These are phyloP conservation scores for Juncus inflexus DNA, from an alignment of 176 grass and related monocot genomes.

Conservation along the genomic window DNA sequence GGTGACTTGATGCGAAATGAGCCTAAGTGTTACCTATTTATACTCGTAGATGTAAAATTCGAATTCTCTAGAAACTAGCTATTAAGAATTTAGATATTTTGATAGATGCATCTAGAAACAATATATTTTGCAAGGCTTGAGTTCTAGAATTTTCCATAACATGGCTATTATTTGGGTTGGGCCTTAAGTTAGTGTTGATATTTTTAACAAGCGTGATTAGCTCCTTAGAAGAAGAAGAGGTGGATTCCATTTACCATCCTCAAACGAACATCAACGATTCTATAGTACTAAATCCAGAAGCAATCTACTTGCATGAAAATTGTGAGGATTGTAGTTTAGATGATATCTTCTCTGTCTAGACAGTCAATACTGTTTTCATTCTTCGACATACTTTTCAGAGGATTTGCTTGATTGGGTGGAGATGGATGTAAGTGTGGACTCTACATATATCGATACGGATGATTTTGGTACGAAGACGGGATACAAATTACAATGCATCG, in stretches of 20 bases:
- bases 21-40: no score
- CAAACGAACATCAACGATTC: neutral
- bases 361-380: constrained; percentile 11
- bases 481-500: neutral
- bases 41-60: no score
- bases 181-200: no score
- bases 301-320: constrained; percentile 36
- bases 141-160: no score
- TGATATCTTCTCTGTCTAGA: constrained; percentile 41
- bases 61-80: no score
- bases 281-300: neutral
- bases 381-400: constrained; percentile 17
- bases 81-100: no score
- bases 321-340: constrained; percentile 74
- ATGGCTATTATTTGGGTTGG: no score
- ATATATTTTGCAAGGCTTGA: no score
- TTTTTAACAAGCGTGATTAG: neutral
- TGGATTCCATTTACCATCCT: neutral
- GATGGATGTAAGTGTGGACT: constrained; percentile 26
- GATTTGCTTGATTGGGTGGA: constrained; percentile 35
- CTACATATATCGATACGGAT: no score
- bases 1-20: no score
- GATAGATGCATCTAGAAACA: no score
- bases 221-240: constrained; percentile 21
- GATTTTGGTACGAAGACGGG: constrained; percentile 6